Evolutionary conservation across 345 rosid genomes (phyloP), one percentile per base, ranked within the genome.

Genomic region (Camelina hispida): DNA sequence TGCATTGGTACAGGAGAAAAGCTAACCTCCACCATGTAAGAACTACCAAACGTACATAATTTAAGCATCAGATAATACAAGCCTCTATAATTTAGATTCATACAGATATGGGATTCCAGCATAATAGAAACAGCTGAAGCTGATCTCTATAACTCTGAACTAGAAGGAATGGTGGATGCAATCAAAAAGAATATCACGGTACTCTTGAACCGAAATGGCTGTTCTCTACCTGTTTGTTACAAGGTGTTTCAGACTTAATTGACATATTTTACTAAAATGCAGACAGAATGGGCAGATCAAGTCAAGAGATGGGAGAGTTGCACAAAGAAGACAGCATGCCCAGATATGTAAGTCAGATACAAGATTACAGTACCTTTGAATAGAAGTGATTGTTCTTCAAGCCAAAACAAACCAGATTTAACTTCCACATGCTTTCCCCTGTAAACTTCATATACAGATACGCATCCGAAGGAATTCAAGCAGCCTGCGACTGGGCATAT

Each of bases 401-500:
- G 30, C 46, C 40, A 9, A 13, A 6, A 47, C 51, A 55, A 58
- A 28, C 40, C 38, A 44, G 17, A 38, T 5, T 25, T 51, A 62
- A 64, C 52, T 46, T 23, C 40, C 50, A 51, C 22, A 59, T 66
- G 53, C 20, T 55, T 66, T 43, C 30, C 20, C 5, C 51, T 53
- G 60, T 20, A 43, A 52, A 12, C 5, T 69, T 68, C 62, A 12
- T 6, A 67, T 6, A 67, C 78, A 93, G 97, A 38, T 93, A 93
- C 62, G 97, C 98, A 79, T 76, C 93, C 4, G 98, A 89, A 85
- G 81, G 97, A 5, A 87, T 86, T 42, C 81, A 83, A 78, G 90
- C 93, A 12, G 97, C 97, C 2, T 91, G 98, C 66, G 87, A 88
- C 28, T 88, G 95, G 96, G 94, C 98, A 5, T 91, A 94, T 51